Conservation (phyloP, 805 yeast species). For the Wickerhamiella occidentalis region DNA sequence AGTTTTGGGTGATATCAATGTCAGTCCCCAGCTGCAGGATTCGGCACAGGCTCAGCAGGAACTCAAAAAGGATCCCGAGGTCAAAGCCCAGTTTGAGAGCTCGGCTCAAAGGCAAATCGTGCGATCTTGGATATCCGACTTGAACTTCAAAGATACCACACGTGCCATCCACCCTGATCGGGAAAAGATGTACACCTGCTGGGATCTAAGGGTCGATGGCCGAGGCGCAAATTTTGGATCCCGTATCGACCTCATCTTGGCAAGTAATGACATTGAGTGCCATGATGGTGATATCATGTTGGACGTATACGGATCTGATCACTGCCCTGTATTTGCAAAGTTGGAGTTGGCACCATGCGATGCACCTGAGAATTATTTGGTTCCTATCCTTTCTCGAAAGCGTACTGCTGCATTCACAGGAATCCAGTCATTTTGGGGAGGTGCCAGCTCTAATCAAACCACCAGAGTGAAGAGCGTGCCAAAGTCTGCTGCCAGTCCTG, state of each 20-base stretch:
- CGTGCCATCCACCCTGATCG: constrained; percentile 46
- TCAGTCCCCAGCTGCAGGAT: constrained; percentile 68
- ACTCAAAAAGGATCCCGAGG: constrained; percentile 27
- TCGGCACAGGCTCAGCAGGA: constrained; percentile 57
- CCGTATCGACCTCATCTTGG: constrained; percentile 66
- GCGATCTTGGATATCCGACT: constrained; percentile 34
- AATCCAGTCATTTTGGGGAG: constrained; percentile 5
- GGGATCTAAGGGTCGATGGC: constrained; percentile 72
- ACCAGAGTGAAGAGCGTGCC: too few species aligned
- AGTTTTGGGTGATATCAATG: constrained; percentile 81
- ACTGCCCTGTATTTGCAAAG: constrained; percentile 81
- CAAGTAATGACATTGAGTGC: constrained; percentile 33
- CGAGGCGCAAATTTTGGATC: constrained; percentile 81
- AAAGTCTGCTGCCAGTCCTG: too few species aligned
- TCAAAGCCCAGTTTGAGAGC: constrained; percentile 21
- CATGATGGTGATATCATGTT: constrained; percentile 51
- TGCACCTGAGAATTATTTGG: not conserved
- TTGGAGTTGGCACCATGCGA: constrained; percentile 24
- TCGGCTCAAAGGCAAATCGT: constrained; percentile 35
- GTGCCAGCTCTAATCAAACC: too few species aligned
- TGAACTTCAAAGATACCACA: constrained; percentile 24
- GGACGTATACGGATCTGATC: constrained; percentile 74
- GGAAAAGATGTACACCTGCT: constrained; percentile 68
- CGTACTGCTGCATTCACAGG: constrained; percentile 5
- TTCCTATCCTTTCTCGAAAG: constrained; percentile 7